phyloP scores from a whole-genome alignment of 495 filamentous ascomycete species.

The Amphirosellinia nigrospora region DNA sequence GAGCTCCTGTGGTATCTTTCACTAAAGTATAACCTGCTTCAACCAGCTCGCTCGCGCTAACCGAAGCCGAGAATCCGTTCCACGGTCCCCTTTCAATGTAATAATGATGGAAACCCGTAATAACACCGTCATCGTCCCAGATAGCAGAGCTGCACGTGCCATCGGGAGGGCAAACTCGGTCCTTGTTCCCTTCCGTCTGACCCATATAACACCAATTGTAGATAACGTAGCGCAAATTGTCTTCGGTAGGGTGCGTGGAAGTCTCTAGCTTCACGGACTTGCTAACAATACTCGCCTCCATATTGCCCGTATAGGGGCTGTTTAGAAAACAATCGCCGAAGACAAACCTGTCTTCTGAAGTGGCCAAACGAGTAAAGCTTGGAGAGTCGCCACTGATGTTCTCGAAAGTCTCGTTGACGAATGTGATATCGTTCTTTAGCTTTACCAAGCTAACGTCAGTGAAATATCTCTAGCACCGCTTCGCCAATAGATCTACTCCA shows the following conservation, averaged over 20 bases:
- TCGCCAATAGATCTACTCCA: constrained; percentile 6
- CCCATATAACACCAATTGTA: constrained; percentile 25
- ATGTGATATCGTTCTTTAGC: constrained; percentile 3
- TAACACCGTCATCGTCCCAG: constrained; percentile 23
- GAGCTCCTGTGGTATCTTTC: constrained; percentile 52
- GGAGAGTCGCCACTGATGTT: not conserved
- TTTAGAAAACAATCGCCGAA: constrained; percentile 14
- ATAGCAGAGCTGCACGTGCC: constrained; percentile 18
- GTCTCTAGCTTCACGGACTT: constrained; percentile 16
- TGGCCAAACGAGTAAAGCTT: constrained; percentile 10
- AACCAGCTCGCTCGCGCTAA: constrained; percentile 24
- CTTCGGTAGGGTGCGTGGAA: not conserved
- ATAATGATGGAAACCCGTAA: constrained; percentile 25
- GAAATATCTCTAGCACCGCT: not conserved
- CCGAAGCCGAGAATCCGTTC: constrained; percentile 20
- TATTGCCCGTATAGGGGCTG: constrained; percentile 19
- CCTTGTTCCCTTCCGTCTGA: constrained; percentile 1
- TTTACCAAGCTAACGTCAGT: constrained; percentile 19
- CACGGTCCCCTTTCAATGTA: constrained; percentile 18
- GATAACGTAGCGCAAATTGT: not conserved
- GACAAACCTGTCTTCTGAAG: constrained; percentile 9
- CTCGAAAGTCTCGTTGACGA: constrained; percentile 19
- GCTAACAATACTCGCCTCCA: constrained; percentile 7
- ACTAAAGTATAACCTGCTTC: constrained; percentile 21
- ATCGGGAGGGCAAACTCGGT: not conserved